These are phyloP conservation scores for Cercospora beticola DNA, from an alignment of 2,329 filamentous ascomycete genomes.

Conservation along the genomic window DNA sequence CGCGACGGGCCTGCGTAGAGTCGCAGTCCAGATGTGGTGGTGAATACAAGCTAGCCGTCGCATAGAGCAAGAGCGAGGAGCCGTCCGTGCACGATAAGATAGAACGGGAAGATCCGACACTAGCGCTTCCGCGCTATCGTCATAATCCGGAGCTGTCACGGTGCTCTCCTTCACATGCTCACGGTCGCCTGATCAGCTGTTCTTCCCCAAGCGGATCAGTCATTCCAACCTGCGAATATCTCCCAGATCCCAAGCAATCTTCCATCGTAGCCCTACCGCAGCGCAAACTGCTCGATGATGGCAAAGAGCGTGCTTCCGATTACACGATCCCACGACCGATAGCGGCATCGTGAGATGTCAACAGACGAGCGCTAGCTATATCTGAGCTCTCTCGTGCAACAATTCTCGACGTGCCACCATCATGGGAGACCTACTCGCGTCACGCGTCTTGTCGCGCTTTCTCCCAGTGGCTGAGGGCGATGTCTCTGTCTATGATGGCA, in stretches of 20 bases:
- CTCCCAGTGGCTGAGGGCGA: conserved; percentile 43
- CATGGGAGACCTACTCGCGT: conserved; percentile 49
- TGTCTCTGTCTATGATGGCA: conserved; percentile 43
- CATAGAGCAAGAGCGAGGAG: too few relatives aligned
- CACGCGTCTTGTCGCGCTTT: conserved; percentile 54
- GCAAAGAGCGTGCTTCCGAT: background rate
- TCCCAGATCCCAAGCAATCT: background rate
- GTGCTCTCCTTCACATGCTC: conserved; percentile 3
- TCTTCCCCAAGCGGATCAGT: background rate
- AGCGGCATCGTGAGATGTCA: conserved; percentile 4
- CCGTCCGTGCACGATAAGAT: background rate
- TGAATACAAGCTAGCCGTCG: too few relatives aligned
- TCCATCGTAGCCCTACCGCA: background rate
- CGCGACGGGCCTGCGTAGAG: background rate
- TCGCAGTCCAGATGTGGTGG: background rate
- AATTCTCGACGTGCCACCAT: background rate
- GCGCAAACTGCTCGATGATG: background rate
- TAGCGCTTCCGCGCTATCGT: background rate
- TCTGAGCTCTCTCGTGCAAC: background rate
- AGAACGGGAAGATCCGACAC: background rate
- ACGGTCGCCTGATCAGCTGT: conserved; percentile 4
- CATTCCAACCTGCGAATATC: background rate
- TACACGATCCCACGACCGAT: background rate
- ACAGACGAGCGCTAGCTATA: conserved; percentile 1
- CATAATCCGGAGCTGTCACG: background rate